A percentile compares a stretch with the other conserved stretches of the same genome.
These are phyloP conservation scores for Kuraishia cidri DNA, from an alignment of 805 yeast genomes.

Conservation along the genomic window DNA sequence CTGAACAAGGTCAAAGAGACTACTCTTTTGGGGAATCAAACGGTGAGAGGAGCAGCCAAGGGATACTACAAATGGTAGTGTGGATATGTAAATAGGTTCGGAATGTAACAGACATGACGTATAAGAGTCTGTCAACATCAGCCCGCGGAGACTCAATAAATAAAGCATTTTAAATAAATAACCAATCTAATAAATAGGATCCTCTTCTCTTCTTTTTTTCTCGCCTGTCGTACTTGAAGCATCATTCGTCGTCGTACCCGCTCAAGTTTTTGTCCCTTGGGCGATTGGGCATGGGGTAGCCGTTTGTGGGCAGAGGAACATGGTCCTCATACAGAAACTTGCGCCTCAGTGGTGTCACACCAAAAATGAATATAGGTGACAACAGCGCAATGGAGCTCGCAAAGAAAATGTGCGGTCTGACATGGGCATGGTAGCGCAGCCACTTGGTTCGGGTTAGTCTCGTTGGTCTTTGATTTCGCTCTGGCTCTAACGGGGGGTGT, in stretches of 20 bases:
- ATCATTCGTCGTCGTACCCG: constrained; percentile 46
- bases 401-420: constrained; percentile 66
- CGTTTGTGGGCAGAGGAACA: constrained; percentile 49
- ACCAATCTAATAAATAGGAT: no score
- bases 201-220: no score
- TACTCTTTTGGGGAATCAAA: constrained; percentile 31
- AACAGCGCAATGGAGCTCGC: constrained; percentile 54
- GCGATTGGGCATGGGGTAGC: constrained; percentile 48
- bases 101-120: no score
- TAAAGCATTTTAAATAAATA: no score
- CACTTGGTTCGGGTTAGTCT: constrained; percentile 33
- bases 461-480: no score
- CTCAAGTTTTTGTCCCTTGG: constrained; percentile 35
- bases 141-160: no score
- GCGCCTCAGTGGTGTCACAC: constrained; percentile 62
- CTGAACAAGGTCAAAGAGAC: constrained; percentile 27
- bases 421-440: constrained; percentile 69
- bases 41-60: constrained; percentile 37
- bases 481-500: neutral
- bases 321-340: constrained; percentile 58
- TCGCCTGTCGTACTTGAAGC: neutral
- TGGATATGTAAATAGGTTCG: constrained; percentile 5
- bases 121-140: no score
- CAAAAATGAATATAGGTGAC: constrained; percentile 56
- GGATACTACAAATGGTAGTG: constrained; percentile 49